Evolutionary conservation across 305 asterid genomes (phyloP), one percentile per base, ranked within the genome.

Genomic region (Rubia occidens): DNA sequence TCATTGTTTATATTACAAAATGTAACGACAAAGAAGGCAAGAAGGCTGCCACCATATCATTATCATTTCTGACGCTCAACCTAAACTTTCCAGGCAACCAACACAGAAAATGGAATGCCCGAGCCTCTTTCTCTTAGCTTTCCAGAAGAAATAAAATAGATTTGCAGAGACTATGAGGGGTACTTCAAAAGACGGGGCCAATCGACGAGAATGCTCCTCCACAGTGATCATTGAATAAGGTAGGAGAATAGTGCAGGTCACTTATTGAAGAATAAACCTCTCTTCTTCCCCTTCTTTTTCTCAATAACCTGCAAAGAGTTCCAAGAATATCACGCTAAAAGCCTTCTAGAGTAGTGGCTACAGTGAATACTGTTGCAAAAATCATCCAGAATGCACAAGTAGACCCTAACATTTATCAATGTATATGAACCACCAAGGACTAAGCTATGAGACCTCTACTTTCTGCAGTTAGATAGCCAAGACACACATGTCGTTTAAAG

Each of bases 201-300:
- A 21, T 21, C 21, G 32, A 21, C 21, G 13, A 56, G 32, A 20
- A n/a, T 55, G 63, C 63, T 20, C 63, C 17, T 58, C 15, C 37
- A 58, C 63, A 58, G 1, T 58, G 15, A 60, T 24, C 17, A 26
- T 13, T 14, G 43, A 5, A 35, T 15, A 8, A 18, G 56, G 11
- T 39, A 24, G 56, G 45, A 32, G 37, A 72, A 61, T 18, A 54
- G 6, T 18, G 60, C 73, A 72, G 62, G 74, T 65, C 15, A 82
- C 86, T 85, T 85, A 81, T 73, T 83, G 80, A 86, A 90, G 79
- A 90, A 88, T 59, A 87, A 72, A 58, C 89, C 81, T 73, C 83
- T 84, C 77, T 85, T 88, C 79, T 76, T 88, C 45, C 82, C 80
- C 69, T 86, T 90, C 87, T 81, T 90, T 83, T 83, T 90, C 73